phyloP scores from a whole-genome alignment of 768 basidiomycete species.

The Gelatoporia subvermispora region DNA sequence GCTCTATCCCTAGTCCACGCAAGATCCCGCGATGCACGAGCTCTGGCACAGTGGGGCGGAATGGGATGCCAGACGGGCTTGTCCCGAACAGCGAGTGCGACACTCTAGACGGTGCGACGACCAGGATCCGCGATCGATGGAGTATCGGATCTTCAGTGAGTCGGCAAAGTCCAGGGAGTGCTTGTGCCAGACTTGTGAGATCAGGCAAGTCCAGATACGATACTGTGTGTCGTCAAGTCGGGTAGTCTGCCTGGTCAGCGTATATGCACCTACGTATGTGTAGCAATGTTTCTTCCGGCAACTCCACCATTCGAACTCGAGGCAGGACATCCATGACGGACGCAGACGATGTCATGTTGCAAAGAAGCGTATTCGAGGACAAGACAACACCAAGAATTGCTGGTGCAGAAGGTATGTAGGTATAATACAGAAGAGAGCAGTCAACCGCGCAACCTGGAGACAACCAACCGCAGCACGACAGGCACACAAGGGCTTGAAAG shows the following conservation, averaged over 20 bases:
- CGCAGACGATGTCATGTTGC: no score
- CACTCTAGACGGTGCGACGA: slow-evolving; percentile 64
- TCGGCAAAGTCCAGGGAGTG: slow-evolving; percentile 40
- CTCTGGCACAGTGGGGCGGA: slow-evolving; percentile 63
- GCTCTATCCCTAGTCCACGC: slow-evolving; percentile 60
- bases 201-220: slow-evolving; percentile 74
- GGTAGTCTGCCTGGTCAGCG: neutral
- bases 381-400: no score
- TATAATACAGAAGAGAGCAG: no score
- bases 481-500: neutral
- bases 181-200: slow-evolving; percentile 46
- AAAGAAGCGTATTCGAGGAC: no score
- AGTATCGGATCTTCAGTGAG: slow-evolving; percentile 61
- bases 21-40: slow-evolving; percentile 68
- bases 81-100: slow-evolving; percentile 60
- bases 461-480: no score
- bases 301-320: slow-evolving; percentile 13
- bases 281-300: slow-evolving; percentile 55
- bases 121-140: slow-evolving; percentile 53
- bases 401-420: no score
- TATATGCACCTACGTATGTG: slow-evolving; percentile 46
- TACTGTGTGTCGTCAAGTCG: slow-evolving; percentile 34
- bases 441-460: no score
- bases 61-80: slow-evolving; percentile 46
- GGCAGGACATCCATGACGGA: no score